Base-by-base conservation (phyloP, 805 yeast species). In the Peterozyma xylosa region DNA sequence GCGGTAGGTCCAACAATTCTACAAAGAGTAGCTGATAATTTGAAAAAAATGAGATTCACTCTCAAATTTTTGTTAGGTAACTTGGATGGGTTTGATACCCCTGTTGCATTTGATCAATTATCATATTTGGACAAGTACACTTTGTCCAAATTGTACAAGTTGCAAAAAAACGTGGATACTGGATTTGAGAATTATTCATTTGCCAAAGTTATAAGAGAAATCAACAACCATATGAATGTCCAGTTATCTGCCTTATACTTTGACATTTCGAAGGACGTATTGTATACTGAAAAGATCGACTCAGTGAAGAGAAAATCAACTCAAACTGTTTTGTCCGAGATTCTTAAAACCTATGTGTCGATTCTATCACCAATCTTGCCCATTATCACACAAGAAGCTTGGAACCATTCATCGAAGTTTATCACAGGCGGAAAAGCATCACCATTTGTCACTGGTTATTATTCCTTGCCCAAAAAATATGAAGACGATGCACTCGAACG, bases 321-420 rank as follows among this genome's bases (percentile, higher is more conserved):
- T 7, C 91, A 85, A 59, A 80, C 85, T 3, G 91, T 84, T 0
- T 66, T 93, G 41, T 56, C 60, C 30, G 73, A 79, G 49, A 67
- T 86, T 11, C 64, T 88, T 14, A 68, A 67, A 37, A 70, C 79
- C 0, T 85, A 88, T 54, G 59, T 79, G n/a, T 73, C 86, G 0
- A 59, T 86, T 1, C 58, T 91, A 45, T 72, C 89, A 0, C 98
- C 99, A 2, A 77, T 93, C 1, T 63, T 84, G 34, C 99, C 99
- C 1, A 58, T 87, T 3, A 66, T 90, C 45, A 73, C 91, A 0
- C 98, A 93, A 62, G 97, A 93, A 56, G 88, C 78, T 0, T 90
- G 96, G 96, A 76, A 77, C 34, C 69, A 70, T 46, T 54, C 75
- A 3, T 80, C 76, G 10, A 48, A 42, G 3, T 50, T 42, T 15